Evolutionary conservation across 352 stramenopile species (phyloP).

Genomic region (Pythium myriotylum): DNA sequence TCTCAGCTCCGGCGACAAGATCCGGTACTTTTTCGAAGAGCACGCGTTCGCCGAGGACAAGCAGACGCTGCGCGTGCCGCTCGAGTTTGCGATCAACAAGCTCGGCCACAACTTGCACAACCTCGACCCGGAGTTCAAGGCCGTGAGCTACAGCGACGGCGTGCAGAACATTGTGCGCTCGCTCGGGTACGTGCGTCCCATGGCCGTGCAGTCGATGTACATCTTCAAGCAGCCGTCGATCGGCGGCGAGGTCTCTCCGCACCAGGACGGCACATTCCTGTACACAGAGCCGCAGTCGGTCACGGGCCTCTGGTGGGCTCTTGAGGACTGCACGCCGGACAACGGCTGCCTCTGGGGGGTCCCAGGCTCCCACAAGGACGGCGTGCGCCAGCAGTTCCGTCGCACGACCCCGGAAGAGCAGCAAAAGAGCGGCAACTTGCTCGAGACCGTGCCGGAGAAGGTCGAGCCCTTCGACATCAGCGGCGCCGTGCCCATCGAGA

Average conservation of each 20-base stretch:
- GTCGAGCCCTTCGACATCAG: slow-evolving; percentile 62
- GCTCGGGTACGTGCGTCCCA: slow-evolving; percentile 87
- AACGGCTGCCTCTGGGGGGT: slow-evolving; percentile 96
- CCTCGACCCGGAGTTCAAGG: slow-evolving; percentile 81
- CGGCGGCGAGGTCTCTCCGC: slow-evolving; percentile 92
- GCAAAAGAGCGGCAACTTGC: slow-evolving; percentile 41
- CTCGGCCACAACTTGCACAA: slow-evolving; percentile 96
- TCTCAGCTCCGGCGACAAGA: slow-evolving; percentile 88
- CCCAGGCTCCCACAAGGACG: slow-evolving; percentile 88
- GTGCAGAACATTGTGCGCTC: slow-evolving; percentile 78
- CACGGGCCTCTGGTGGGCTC: slow-evolving; percentile 94
- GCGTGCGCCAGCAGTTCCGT: slow-evolving; percentile 84
- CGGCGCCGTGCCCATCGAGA: slow-evolving; percentile 66
- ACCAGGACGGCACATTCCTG: slow-evolving; percentile 97
- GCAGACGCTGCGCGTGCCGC: slow-evolving; percentile 70
- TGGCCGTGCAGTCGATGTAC: slow-evolving; percentile 96
- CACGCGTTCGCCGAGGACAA: slow-evolving; percentile 60
- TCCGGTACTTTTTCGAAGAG: slow-evolving; percentile 96
- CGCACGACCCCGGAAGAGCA: slow-evolving; percentile 57
- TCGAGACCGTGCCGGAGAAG: slow-evolving; percentile 61
- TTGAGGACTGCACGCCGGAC: slow-evolving; percentile 94
- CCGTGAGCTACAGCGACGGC: slow-evolving; percentile 80
- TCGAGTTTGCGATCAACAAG: slow-evolving; percentile 93
- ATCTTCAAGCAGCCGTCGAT: slow-evolving; percentile 97
- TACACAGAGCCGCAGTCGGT: slow-evolving; percentile 95